Evolutionary conservation across 106 monocot species (phyloP).

Genomic region (Dendrobium officinale): DNA sequence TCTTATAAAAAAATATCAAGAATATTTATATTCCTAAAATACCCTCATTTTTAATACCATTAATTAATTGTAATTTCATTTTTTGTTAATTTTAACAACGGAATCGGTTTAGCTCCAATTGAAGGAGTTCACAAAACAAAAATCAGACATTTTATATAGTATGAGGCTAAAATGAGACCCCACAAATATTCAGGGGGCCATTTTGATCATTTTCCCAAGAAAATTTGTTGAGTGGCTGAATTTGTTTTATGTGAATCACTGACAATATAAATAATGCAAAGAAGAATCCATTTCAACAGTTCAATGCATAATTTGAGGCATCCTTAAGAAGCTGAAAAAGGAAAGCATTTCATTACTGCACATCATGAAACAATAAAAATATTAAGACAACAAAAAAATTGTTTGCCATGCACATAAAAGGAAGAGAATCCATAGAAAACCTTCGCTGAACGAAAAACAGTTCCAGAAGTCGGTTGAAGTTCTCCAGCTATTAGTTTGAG

Average conservation of each 20-base stretch:
- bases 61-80: no score
- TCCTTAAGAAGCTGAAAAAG: neutral
- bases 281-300: neutral
- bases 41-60: no score
- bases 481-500: conserved; percentile 98
- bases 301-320: neutral
- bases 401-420: neutral
- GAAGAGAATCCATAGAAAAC: conserved; percentile 12
- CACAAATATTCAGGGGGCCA: neutral
- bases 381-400: neutral
- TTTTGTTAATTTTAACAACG: no score
- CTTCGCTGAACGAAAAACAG: conserved; percentile 95
- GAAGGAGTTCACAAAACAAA: no score
- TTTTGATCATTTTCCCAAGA: neutral
- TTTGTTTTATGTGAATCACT: no score
- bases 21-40: no score
- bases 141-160: no score
- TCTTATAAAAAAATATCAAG: no score
- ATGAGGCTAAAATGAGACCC: no score
- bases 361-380: neutral
- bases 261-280: neutral
- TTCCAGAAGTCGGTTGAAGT: conserved; percentile 97
- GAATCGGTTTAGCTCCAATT: no score
- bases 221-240: neutral
- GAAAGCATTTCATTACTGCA: neutral